These are phyloP conservation scores for Phytophthora pluvialis DNA, from an alignment of 352 stramenopile species.

Conservation along the genomic window DNA sequence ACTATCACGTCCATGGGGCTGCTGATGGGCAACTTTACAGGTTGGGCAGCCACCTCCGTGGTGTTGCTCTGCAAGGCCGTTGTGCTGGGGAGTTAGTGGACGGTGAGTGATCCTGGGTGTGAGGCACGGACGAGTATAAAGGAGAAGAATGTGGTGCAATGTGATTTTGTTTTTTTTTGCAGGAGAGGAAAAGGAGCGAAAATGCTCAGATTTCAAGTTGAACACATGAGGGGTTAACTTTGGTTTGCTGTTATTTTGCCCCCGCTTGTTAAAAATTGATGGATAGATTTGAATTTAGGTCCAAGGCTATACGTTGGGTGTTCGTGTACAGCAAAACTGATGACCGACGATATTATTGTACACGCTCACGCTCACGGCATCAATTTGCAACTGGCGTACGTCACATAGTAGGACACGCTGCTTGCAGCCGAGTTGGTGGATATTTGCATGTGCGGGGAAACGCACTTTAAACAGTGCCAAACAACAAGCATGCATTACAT, in stretches of 20 bases:
- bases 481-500: no score
- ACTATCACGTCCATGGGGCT: conserved; percentile 69
- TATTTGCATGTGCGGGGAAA: neutral
- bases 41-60: conserved; percentile 61
- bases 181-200: conserved; percentile 7
- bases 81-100: conserved; percentile 42
- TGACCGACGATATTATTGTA: no score
- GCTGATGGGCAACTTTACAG: conserved; percentile 59
- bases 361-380: no score
- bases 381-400: no score
- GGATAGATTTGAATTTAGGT: no score
- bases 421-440: neutral
- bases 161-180: conserved; percentile 14
- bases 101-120: conserved; percentile 6
- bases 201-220: conserved; percentile 10
- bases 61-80: conserved; percentile 66
- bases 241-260: conserved; percentile 1
- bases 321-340: no score
- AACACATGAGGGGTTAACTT: neutral
- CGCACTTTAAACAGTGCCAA: no score
- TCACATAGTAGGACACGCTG: no score
- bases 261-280: neutral
- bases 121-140: conserved; percentile 24
- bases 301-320: no score
- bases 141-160: conserved; percentile 4